Evolutionary conservation across 2,329 filamentous ascomycete genomes (phyloP), one percentile per base, ranked within the genome.

Genomic region (Nothophoma quercina): DNA sequence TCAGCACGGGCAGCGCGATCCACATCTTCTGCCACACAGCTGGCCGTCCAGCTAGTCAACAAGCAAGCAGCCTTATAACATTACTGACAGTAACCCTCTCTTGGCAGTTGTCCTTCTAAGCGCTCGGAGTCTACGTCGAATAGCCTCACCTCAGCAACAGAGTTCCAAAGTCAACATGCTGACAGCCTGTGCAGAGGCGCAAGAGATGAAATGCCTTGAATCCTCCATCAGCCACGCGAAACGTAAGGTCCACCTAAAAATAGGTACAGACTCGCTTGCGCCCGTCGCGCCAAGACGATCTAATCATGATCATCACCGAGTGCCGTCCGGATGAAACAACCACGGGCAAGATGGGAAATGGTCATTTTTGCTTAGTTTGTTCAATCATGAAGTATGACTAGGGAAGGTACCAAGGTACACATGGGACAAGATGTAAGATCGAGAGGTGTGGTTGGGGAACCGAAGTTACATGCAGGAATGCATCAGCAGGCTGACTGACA

Each of bases 211-310:
- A 36, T 13, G 8, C 7, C 10, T 30, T 29, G 7, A 22, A 22
- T 15, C 46, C 38, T 9, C 2, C 35, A 18, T 36, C 42, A 53
- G 42, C 42, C 42, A 47, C 42, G 18, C 19, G 19, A 29, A 40
- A 35, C 41, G 41, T 35, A 15, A 35, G 23, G 15, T 42, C n/a
- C 22, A 23, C 19, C 43, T 35, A 48, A 48, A 48, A 48, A 43
- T 48, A 48, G 25, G 15, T 32, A 4, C 13, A 7, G 15, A 8
- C 32, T 53, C 43, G 50, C 50, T 48, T 53, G 21, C 43, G 43
- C 50, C 38, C 42, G 36, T 32, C 15, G 18, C 22, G 50, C 50
- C 50, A 53, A 53, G 50, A 12, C 33, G 38, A 47, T 53, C 43
- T 48, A 43, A 53, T 39, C 43, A 48, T 5, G 50, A 53, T 47